These are phyloP conservation scores for Dalbergia cochinchinensis DNA, from an alignment of 306 rosid genomes.

Conservation along the genomic window DNA sequence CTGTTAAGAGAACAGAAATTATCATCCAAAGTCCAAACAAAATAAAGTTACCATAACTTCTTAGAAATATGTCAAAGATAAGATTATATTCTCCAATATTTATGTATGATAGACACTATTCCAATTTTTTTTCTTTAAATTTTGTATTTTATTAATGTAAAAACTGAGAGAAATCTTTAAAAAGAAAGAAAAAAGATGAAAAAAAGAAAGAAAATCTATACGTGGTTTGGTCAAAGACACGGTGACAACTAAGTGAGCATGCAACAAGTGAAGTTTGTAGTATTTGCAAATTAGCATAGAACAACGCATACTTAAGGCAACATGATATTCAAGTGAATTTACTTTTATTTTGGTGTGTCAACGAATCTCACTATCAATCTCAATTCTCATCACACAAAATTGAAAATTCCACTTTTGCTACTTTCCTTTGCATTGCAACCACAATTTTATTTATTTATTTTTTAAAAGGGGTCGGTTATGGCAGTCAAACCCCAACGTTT, in stretches of 20 bases:
- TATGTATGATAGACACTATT: not conserved
- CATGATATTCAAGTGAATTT: constrained; percentile 5
- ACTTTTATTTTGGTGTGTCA: not conserved
- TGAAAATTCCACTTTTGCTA: constrained; percentile 23
- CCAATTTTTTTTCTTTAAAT: not conserved
- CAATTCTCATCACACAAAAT: constrained; percentile 10
- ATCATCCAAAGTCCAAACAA: not conserved
- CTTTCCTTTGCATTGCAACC: constrained; percentile 8
- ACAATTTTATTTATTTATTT: not conserved
- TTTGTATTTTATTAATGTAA: not conserved
- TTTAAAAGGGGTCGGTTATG: constrained; percentile 8
- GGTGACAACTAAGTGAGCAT: constrained; percentile 47
- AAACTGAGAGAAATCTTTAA: not conserved
- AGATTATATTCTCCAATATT: not conserved
- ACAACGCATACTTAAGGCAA: not conserved
- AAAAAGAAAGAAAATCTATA: not conserved
- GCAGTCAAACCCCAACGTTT: constrained; percentile 44
- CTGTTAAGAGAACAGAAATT: not conserved
- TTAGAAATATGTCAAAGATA: not conserved
- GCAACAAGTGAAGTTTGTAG: not conserved
- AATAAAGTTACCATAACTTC: not conserved
- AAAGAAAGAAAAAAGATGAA: not conserved
- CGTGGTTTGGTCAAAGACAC: constrained; percentile 26
- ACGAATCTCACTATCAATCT: not conserved
- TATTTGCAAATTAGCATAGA: not conserved